These are phyloP conservation scores for Leonotis leonurus DNA, from an alignment of 257 asterid genomes.

Conservation along the genomic window DNA sequence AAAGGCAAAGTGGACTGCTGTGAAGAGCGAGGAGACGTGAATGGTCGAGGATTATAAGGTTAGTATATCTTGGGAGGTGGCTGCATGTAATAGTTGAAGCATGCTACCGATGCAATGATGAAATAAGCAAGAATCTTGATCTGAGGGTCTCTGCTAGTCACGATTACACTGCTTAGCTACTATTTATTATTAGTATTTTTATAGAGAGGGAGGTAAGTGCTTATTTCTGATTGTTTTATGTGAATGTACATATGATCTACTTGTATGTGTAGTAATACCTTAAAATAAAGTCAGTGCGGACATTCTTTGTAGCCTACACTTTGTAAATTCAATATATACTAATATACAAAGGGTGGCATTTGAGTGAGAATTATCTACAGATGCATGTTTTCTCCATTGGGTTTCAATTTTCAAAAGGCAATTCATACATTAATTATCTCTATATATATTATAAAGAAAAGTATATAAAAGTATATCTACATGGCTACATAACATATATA, in stretches of 20 bases:
- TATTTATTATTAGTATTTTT: background rate
- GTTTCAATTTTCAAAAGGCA: no score
- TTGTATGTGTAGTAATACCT: background rate
- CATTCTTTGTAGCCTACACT: background rate
- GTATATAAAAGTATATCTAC: no score
- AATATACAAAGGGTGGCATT: no score
- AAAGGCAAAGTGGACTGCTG: conserved; percentile 49
- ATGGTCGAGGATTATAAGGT: conserved; percentile 4
- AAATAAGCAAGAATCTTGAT: background rate
- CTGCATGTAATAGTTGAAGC: background rate
- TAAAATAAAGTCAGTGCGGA: background rate
- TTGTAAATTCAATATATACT: background rate
- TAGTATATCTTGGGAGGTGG: background rate
- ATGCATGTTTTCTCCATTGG: no score
- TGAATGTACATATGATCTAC: background rate
- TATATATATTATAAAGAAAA: no score
- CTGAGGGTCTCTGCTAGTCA: background rate
- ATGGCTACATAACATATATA: no score
- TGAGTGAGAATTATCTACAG: no score
- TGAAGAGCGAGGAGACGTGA: conserved; percentile 48
- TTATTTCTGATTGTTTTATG: background rate
- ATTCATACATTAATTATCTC: no score
- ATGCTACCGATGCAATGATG: conserved; percentile 1
- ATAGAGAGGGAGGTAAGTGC: background rate
- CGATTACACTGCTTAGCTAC: background rate